A percentile compares a stretch with the other conserved stretches of the same genome.
Evolutionary conservation across 352 stramenopile species (phyloP).

Genomic region (Phytophthora melonis): DNA sequence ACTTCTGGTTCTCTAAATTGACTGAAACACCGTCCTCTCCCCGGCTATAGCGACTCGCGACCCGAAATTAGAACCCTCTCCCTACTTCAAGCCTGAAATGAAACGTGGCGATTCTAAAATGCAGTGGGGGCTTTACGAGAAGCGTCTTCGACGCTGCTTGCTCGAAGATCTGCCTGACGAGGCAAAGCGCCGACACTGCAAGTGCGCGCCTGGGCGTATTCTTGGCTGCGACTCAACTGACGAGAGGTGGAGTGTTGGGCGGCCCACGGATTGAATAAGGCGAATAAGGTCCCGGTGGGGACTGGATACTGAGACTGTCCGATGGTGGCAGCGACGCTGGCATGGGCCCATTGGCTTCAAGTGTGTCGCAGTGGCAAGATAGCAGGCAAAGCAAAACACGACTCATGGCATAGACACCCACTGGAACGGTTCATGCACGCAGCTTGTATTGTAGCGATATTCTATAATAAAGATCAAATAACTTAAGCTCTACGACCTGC

Average conservation of each 20-base stretch:
- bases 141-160: background rate
- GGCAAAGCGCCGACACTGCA: background rate
- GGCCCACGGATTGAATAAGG: conserved; percentile 8
- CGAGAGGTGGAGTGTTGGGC: background rate
- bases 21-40: background rate
- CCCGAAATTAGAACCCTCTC: conserved; percentile 7
- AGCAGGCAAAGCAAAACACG: conserved; percentile 7
- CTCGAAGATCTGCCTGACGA: background rate
- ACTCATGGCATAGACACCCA: no score
- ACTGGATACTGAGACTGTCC: conserved; percentile 14
- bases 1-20: background rate
- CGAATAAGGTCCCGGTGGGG: conserved; percentile 19
- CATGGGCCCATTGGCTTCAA: conserved; percentile 12
- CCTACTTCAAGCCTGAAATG: conserved; percentile 15
- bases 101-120: background rate
- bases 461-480: conserved; percentile 39
- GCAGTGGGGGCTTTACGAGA: background rate
- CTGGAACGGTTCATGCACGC: conserved; percentile 18
- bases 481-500: conserved; percentile 27
- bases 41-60: background rate
- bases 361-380: conserved; percentile 2
- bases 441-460: conserved; percentile 33
- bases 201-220: background rate
- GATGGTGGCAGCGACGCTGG: background rate
- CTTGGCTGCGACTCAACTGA: background rate